Conservation (phyloP, 2,329 filamentous ascomycete species). For the Pseudogymnoascus destructans region DNA sequence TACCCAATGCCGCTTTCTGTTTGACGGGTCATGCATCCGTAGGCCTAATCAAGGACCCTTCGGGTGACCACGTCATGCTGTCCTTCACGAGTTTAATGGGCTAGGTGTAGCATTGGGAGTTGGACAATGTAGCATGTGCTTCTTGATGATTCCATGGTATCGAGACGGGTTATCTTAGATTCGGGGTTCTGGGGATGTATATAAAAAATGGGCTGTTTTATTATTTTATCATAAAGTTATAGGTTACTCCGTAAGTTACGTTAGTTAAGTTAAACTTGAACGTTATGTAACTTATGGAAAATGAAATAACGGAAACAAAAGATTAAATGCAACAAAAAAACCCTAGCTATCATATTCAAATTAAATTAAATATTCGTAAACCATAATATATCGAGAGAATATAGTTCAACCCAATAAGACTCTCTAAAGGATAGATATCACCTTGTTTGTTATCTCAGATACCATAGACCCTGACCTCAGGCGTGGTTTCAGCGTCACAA, state of each 20-base stretch:
- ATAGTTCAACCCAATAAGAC: neutral
- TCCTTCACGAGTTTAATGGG: neutral
- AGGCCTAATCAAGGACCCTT: conserved; percentile 7
- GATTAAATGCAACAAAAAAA: neutral
- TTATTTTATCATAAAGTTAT: conserved; percentile 2
- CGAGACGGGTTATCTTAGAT: neutral
- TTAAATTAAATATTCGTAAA: neutral
- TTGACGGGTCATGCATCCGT: neutral
- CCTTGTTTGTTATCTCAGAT: neutral
- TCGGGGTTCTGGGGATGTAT: neutral
- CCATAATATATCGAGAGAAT: neutral
- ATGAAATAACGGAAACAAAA: neutral
- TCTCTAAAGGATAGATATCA: neutral
- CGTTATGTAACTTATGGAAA: too few species aligned
- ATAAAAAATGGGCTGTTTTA: neutral
- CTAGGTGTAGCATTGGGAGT: neutral
- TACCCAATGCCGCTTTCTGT: neutral
- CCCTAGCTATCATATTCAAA: neutral
- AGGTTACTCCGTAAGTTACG: too few species aligned
- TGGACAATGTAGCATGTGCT: neutral
- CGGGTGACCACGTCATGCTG: conserved; percentile 4
- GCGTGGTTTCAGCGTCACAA: neutral
- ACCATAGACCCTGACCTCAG: neutral
- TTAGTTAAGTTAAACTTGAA: too few species aligned
- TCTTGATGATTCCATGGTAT: neutral